Evolutionary conservation across 176 grass and related monocot genomes (phyloP).

Genomic region (Carex littledalei): DNA sequence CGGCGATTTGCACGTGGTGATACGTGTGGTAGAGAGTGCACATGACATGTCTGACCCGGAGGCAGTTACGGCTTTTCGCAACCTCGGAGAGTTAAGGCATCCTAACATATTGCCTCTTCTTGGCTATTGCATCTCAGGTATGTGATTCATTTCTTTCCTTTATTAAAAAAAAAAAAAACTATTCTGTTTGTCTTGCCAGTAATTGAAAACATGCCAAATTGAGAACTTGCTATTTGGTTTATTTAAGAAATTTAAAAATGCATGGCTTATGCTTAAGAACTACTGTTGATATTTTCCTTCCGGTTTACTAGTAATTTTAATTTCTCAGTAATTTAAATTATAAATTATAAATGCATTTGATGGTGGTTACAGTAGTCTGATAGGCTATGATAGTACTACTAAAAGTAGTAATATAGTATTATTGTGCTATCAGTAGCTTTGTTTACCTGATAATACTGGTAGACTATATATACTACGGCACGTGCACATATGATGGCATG

Average conservation of each 20-base stretch:
- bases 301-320: background rate
- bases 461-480: background rate
- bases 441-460: background rate
- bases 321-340: background rate
- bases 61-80: slow-evolving; percentile 24
- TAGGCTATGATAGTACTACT: background rate
- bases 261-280: background rate
- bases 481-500: slow-evolving; percentile 7
- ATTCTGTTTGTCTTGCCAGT: background rate
- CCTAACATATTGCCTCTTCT: slow-evolving; percentile 76
- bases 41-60: background rate
- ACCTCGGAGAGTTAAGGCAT: slow-evolving; percentile 59
- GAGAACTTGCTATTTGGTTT: background rate
- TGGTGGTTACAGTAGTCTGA: background rate
- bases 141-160: background rate
- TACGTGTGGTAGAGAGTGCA: slow-evolving; percentile 48
- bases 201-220: background rate
- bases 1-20: slow-evolving; percentile 56
- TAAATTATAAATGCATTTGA: background rate
- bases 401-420: background rate
- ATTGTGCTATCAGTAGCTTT: slow-evolving; percentile 10
- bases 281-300: background rate
- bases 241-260: background rate
- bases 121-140: slow-evolving; percentile 86
- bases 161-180: background rate